Evolutionary conservation across 2,329 filamentous ascomycete species (phyloP).

Genomic region (Aspergillus flavus): DNA sequence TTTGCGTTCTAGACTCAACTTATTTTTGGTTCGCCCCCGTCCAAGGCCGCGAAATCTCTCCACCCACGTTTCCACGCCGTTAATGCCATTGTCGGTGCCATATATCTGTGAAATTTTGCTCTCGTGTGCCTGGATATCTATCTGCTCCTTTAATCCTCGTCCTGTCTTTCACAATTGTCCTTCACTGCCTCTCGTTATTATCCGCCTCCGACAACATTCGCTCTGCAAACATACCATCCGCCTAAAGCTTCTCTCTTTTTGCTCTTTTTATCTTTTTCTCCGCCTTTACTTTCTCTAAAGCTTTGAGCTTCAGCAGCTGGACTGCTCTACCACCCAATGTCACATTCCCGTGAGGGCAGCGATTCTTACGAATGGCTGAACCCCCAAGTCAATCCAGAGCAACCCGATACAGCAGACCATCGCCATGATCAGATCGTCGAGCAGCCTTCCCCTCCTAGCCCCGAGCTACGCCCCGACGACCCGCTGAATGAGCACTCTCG

Average conservation of each 20-base stretch:
- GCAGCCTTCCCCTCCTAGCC: background rate
- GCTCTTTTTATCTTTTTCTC: background rate
- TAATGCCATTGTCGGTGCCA: slow-evolving; percentile 7
- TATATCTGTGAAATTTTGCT: slow-evolving; percentile 1
- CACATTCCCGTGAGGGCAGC: slow-evolving; percentile 5
- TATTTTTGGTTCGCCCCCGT: slow-evolving; percentile 18
- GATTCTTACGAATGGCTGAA: slow-evolving; percentile 1
- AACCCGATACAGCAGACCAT: background rate
- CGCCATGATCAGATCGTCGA: slow-evolving; percentile 9
- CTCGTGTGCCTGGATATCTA: slow-evolving; percentile 4
- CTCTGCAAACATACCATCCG: background rate
- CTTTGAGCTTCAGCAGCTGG: background rate
- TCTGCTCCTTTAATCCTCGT: background rate
- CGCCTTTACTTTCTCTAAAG: background rate
- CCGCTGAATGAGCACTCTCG: slow-evolving; percentile 2
- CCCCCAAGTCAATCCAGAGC: background rate
- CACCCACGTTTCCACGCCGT: slow-evolving; percentile 9
- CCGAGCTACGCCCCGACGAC: background rate
- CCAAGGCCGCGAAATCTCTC: slow-evolving; percentile 7
- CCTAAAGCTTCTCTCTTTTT: background rate
- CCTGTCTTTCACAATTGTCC: background rate
- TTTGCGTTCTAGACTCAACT: slow-evolving; percentile 17
- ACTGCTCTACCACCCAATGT: slow-evolving; percentile 3
- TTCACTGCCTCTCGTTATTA: background rate
- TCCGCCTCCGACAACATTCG: background rate